Percentiles rank a stretch among this genome's conserved stretches.
Conservation (phyloP, 2,329 filamentous ascomycete genomes). For the Apiospora marii region DNA sequence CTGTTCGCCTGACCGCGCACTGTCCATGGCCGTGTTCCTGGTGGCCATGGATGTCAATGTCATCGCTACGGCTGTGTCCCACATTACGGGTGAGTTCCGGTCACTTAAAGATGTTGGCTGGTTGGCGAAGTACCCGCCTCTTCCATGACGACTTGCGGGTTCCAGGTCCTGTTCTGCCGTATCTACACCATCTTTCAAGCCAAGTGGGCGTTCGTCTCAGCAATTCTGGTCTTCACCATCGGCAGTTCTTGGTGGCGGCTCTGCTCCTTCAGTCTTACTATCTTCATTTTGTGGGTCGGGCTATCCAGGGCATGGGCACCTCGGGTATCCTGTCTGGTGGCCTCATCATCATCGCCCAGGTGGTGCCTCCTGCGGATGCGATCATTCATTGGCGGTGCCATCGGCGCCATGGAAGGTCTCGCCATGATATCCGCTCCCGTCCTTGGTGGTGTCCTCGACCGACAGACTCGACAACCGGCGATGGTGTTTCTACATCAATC, state of each 20-base stretch:
- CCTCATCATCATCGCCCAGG: slow-evolving; percentile 39
- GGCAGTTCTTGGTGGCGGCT: slow-evolving; percentile 46
- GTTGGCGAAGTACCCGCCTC: slow-evolving; percentile 46
- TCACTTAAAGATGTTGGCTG: slow-evolving; percentile 40
- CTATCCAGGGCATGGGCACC: slow-evolving; percentile 45
- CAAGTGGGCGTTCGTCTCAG: slow-evolving; percentile 39
- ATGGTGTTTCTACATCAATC: slow-evolving; percentile 37
- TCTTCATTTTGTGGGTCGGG: slow-evolving; percentile 48
- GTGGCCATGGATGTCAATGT: slow-evolving; percentile 29
- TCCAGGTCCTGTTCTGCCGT: slow-evolving; percentile 47
- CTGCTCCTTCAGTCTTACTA: slow-evolving; percentile 43
- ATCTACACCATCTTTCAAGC: slow-evolving; percentile 46
- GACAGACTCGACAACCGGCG: slow-evolving; percentile 30
- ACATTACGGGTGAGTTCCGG: slow-evolving; percentile 27
- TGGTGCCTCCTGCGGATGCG: slow-evolving; percentile 39
- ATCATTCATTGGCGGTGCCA: slow-evolving; percentile 40
- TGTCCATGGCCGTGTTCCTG: slow-evolving; percentile 27
- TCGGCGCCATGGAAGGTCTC: slow-evolving; percentile 42
- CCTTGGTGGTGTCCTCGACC: slow-evolving; percentile 44
- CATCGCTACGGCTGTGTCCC: slow-evolving; percentile 34
- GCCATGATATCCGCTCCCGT: slow-evolving; percentile 42
- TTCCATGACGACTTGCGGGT: slow-evolving; percentile 40
- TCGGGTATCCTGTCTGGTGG: slow-evolving; percentile 45
- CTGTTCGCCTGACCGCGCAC: slow-evolving; percentile 23
- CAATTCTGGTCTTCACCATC: slow-evolving; percentile 43